Percentiles rank a stretch among this genome's conserved stretches.
These are phyloP conservation scores for Neolecta irregularis DNA, from an alignment of 1,139 yeast genomes.

Conservation along the genomic window DNA sequence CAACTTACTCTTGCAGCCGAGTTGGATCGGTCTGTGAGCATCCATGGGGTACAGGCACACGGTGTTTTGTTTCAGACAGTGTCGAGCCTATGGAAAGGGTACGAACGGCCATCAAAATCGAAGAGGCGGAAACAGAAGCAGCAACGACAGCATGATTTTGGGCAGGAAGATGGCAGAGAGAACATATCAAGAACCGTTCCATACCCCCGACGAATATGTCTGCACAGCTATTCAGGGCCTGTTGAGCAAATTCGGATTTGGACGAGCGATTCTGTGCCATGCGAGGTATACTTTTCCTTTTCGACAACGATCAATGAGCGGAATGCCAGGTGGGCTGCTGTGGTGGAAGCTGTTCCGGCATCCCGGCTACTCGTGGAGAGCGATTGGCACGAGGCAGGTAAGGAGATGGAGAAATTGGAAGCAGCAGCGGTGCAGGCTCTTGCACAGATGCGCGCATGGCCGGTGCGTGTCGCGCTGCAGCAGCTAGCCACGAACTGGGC, in stretches of 20 bases:
- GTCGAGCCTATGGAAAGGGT: slow-evolving; percentile 17
- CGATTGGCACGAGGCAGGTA: slow-evolving; percentile 30
- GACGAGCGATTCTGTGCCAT: slow-evolving; percentile 14
- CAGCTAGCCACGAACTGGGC: neutral
- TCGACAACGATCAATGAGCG: slow-evolving; percentile 45
- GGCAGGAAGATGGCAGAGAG: too few species aligned
- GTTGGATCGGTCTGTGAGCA: slow-evolving; percentile 39
- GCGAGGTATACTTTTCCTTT: slow-evolving; percentile 37
- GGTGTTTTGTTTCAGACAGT: slow-evolving; percentile 40
- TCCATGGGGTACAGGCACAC: slow-evolving; percentile 76
- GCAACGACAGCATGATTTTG: slow-evolving; percentile 18
- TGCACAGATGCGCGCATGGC: too few species aligned
- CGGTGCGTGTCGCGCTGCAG: too few species aligned
- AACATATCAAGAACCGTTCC: neutral
- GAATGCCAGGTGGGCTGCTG: slow-evolving; percentile 18
- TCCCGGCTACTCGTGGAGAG: slow-evolving; percentile 38
- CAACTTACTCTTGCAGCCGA: slow-evolving; percentile 43
- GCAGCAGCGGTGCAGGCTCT: slow-evolving; percentile 6
- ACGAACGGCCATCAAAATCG: slow-evolving; percentile 10
- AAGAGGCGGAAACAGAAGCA: slow-evolving; percentile 2
- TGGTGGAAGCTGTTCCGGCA: slow-evolving; percentile 26
- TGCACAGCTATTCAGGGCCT: slow-evolving; percentile 84
- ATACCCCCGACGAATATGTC: slow-evolving; percentile 32
- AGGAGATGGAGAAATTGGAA: slow-evolving; percentile 13
- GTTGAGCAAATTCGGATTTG: slow-evolving; percentile 28